Conservation (phyloP, 2,329 filamentous ascomycete species). For the Phoma herbarum region DNA sequence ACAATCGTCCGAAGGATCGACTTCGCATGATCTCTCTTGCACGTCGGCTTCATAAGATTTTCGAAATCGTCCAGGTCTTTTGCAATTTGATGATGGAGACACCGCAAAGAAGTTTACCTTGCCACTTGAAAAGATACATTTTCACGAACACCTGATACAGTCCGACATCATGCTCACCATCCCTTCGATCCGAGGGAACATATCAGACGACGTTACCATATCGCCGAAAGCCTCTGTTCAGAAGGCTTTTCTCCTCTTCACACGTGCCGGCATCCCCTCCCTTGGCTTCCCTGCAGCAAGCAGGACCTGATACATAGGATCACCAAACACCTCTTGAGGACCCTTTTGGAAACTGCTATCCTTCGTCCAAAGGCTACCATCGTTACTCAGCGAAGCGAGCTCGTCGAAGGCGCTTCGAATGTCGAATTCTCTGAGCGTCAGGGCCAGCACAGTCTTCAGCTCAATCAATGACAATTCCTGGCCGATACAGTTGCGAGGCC, state of each 20-base stretch:
- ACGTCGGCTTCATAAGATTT: neutral
- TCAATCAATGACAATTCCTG: conserved; percentile 32
- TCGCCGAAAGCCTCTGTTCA: neutral
- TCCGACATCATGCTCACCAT: neutral
- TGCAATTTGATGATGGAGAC: neutral
- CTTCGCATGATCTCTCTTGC: neutral
- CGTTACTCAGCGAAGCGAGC: conserved; percentile 19
- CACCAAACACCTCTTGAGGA: conserved; percentile 33
- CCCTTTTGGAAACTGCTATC: conserved; percentile 26
- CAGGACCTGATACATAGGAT: conserved; percentile 40
- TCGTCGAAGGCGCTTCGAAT: conserved; percentile 30
- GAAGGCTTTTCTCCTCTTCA: conserved; percentile 22
- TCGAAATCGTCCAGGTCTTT: neutral
- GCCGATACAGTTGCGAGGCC: conserved; percentile 39
- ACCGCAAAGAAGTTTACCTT: neutral
- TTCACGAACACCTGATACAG: neutral
- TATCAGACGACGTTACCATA: neutral
- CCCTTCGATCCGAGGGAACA: neutral
- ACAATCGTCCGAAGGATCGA: conserved; percentile 2
- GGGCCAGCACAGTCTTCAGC: conserved; percentile 32
- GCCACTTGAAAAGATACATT: neutral
- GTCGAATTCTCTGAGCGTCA: conserved; percentile 38
- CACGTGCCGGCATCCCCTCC: conserved; percentile 37
- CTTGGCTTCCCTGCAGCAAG: conserved; percentile 38
- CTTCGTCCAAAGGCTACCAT: conserved; percentile 33